A percentile compares a stretch with the other conserved stretches of the same genome.
Evolutionary conservation across 2,329 filamentous ascomycete genomes (phyloP).

Genomic region (Blastomyces gilchristii): DNA sequence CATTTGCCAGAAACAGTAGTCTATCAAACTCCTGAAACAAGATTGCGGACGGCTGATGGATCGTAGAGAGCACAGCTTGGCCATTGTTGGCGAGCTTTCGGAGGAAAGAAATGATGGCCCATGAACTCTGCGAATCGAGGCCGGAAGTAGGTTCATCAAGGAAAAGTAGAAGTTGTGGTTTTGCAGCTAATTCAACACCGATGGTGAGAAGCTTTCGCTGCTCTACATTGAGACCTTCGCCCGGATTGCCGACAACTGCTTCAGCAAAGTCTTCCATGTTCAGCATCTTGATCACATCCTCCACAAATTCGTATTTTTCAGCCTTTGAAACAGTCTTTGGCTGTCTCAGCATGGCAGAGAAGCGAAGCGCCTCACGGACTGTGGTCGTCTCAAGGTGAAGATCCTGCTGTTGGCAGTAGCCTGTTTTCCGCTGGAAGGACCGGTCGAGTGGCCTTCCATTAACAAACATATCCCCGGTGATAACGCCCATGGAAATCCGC

Average conservation of each 20-base stretch:
- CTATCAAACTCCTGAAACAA: constrained; percentile 72
- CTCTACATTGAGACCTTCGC: constrained; percentile 58
- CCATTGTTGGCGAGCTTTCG: constrained; percentile 79
- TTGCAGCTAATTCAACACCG: constrained; percentile 84
- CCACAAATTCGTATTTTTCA: constrained; percentile 77
- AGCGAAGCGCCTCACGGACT: constrained; percentile 75
- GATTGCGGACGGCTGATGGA: constrained; percentile 86
- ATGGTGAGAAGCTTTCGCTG: constrained; percentile 70
- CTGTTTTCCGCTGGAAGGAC: constrained; percentile 55
- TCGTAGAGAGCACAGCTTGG: constrained; percentile 82
- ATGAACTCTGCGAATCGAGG: constrained; percentile 81
- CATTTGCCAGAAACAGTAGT: constrained; percentile 51
- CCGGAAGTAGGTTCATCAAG: constrained; percentile 89
- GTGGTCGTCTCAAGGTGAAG: constrained; percentile 74
- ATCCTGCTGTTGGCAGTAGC: constrained; percentile 61
- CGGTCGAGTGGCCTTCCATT: constrained; percentile 48
- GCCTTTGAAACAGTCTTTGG: constrained; percentile 56
- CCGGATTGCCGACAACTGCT: constrained; percentile 75
- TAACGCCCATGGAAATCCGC: constrained; percentile 50
- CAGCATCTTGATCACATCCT: constrained; percentile 75
- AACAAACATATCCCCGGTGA: constrained; percentile 57
- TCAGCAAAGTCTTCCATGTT: constrained; percentile 85
- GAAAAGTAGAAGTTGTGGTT: constrained; percentile 75
- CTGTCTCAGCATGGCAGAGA: constrained; percentile 75
- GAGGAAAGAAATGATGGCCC: constrained; percentile 74